These are phyloP conservation scores for Byssoonygena ceratinophila DNA, from an alignment of 2,329 filamentous ascomycete genomes.

Conservation along the genomic window DNA sequence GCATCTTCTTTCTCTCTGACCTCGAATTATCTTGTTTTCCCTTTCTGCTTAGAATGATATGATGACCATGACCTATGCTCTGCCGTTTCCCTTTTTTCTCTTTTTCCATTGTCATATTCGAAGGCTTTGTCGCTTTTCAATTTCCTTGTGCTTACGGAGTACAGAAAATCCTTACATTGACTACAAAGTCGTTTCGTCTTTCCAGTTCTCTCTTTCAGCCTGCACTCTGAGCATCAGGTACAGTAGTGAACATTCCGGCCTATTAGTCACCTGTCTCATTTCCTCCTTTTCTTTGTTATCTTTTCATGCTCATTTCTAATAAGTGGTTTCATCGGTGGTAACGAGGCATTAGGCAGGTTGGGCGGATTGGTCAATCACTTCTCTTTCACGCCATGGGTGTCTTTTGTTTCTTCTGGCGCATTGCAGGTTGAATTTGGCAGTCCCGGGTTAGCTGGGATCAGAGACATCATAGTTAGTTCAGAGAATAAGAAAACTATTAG, in stretches of 20 bases:
- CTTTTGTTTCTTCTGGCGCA: not conserved
- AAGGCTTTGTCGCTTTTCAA: not conserved
- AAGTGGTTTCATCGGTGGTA: not conserved
- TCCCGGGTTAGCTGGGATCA: not conserved
- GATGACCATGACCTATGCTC: constrained; percentile 10
- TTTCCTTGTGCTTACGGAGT: constrained; percentile 11
- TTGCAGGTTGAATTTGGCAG: not conserved
- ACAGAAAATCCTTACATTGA: constrained; percentile 13
- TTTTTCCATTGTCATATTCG: not conserved
- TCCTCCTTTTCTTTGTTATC: constrained; percentile 9
- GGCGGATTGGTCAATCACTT: not conserved
- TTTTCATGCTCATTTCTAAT: constrained; percentile 5
- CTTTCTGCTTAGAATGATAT: constrained; percentile 6
- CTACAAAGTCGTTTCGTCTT: constrained; percentile 9
- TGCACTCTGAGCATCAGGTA: not conserved
- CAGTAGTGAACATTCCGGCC: not conserved
- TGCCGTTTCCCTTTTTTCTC: constrained; percentile 7
- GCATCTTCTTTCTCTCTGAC: not conserved
- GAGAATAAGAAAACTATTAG: not conserved
- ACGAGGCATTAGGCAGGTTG: not conserved
- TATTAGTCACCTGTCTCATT: not conserved
- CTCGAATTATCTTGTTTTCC: not conserved
- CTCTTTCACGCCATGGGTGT: not conserved
- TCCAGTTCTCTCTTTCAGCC: constrained; percentile 12
- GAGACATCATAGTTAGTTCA: not conserved